Base-by-base conservation (phyloP, 148 eudicot genomes). In the Diospyros kaki region DNA sequence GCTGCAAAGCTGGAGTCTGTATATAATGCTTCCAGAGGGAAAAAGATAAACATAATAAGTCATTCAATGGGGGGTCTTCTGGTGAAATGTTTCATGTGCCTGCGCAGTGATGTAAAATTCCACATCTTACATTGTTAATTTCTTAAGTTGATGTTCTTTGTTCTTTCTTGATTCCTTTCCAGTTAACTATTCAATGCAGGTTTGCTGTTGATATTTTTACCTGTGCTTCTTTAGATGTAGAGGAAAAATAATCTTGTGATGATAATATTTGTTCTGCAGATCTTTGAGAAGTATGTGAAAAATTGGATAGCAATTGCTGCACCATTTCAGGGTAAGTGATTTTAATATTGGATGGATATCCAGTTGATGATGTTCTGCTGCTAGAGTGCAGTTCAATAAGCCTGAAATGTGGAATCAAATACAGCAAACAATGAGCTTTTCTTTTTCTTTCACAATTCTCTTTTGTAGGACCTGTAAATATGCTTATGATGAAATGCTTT, bases 11-110 rank as follows among this genome's bases (percentile, higher is more conserved):
- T 95, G 77, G 99, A 95, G 81, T 82, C 90, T 4, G 81, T 89
- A 13, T 93, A 81, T 80, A 87, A 78, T 66, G 94, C 98, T 60
- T 89, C 99, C 56, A 98, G 99, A 44, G 99, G 99, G 58, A 93
- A 87, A 83, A 89, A 85, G 85, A 89, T 95, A 68, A 91, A 82
- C 80, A 52, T 95, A 73, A 93, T 95, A 41, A 93, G 84, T 81
- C 99, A 95, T 80, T 95, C 98, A 44, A 95, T 95, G 99, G 99
- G 99, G 46, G 99, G 99, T 40, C 80, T 95, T 71, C 89, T 95
- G 66, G 93, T 87, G 69, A 95, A 95, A 86, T 95, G 98, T 80
- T 93, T 95, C 83, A 88, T 95, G 99, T 79, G 86, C 79, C 83
- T 93, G 65, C 96, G 84, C 72, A 76, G 79, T 70, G 89, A 95